phyloP scores from a whole-genome alignment of 805 yeast species.

The Kazachstania kunashirensis region DNA sequence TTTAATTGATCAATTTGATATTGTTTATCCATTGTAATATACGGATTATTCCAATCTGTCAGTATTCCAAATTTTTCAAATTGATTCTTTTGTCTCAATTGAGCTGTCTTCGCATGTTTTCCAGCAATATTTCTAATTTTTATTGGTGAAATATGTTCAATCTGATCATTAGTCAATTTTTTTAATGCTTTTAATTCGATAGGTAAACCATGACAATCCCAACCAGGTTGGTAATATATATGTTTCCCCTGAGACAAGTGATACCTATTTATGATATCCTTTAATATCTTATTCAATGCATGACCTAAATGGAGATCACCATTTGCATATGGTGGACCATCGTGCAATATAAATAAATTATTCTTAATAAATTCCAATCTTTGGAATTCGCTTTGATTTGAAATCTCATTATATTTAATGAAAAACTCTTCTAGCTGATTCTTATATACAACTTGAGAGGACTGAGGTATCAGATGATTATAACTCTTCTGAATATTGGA shows the following conservation, averaged over 20 bases:
- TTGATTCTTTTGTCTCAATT: constrained; percentile 49
- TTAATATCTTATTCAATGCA: constrained; percentile 78
- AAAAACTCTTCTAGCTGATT: constrained; percentile 41
- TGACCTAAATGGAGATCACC: constrained; percentile 91
- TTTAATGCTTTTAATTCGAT: constrained; percentile 80
- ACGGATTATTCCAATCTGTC: constrained; percentile 71
- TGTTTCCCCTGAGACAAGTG: constrained; percentile 53
- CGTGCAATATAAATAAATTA: constrained; percentile 63
- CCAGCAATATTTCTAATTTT: constrained; percentile 60
- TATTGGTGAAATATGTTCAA: constrained; percentile 29
- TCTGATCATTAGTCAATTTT: constrained; percentile 30
- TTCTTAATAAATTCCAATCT: constrained; percentile 21
- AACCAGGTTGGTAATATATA: constrained; percentile 78
- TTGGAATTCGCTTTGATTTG: constrained; percentile 12
- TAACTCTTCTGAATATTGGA: constrained; percentile 39
- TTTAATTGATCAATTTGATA: constrained; percentile 70
- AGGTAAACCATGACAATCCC: constrained; percentile 99
- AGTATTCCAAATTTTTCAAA: constrained; percentile 68
- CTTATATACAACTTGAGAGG: constrained; percentile 52
- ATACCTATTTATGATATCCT: constrained; percentile 73
- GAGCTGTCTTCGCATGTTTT: constrained; percentile 58
- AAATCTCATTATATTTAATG: constrained; percentile 5
- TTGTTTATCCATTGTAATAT: constrained; percentile 58
- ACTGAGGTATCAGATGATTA: constrained; percentile 38
- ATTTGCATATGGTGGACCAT: constrained; percentile 98